Evolutionary conservation across 768 basidiomycete species (phyloP), one percentile per base, ranked within the genome.

Genomic region (Tylopilus sp.): DNA sequence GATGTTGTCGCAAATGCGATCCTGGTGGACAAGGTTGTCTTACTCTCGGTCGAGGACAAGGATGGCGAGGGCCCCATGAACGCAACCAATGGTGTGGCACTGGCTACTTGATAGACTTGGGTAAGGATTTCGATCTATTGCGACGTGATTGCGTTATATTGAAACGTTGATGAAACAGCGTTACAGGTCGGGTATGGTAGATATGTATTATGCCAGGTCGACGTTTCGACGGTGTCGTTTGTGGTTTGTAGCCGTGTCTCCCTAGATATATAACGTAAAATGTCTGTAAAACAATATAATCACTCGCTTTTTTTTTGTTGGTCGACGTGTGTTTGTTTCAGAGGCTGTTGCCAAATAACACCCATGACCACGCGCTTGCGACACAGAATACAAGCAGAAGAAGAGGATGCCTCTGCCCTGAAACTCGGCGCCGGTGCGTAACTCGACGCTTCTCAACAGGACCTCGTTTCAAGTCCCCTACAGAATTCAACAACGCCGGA

Each of bases 401-500:
- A 92, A 56, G 91, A 93, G 68, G 91, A 93, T 72, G 91, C 91
- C 0, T 81, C 91, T 13, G 82, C 84, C 17, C 70, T 93, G 60
- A 92, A 92, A 65, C 83, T 93, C 23, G 91, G 91, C 17, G 70
- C 82, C 59, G 89, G 88, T 85, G 54, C 33, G 48, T 55, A n/a
- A n/a, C n/a, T n/a, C n/a, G n/a, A n/a, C 17, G 25, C 17, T 21
- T 31, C 18, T 33, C 21, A 15, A 6, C 4, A 1, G 13, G 15
- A 28, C 7, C 28, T 15, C 12, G 12, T 40, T 18, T 30, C 25
- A 26, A 9, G 38, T n/a, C 10, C 17, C 20, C 6, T 25, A 15
- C 56, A 91, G 92, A 91, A 65, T 95, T 95, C 73, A 91, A 91
- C 73, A 91, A 92, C 57, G 88, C 88, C 6, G 91, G 89, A 76